A percentile compares a stretch with the other conserved stretches of the same genome.
Evolutionary conservation across 345 rosid genomes (phyloP).

Genomic region (Triadica sebifera): DNA sequence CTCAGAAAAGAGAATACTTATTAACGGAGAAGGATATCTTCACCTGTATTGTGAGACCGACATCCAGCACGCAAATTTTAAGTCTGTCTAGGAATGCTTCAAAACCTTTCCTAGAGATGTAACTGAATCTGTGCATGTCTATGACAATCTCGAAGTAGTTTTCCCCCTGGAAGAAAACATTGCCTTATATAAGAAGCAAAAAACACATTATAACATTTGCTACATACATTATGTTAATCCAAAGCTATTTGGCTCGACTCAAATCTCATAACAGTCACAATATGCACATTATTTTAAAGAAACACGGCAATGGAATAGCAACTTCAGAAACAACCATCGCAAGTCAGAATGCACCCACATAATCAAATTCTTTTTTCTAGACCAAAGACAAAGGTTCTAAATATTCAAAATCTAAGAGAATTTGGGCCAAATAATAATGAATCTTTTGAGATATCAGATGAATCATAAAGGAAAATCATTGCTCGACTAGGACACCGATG

Average conservation of each 20-base stretch:
- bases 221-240: background rate
- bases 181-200: background rate
- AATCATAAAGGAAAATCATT: background rate
- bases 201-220: background rate
- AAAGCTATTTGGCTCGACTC: background rate
- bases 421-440: background rate
- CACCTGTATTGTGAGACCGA: slow-evolving; percentile 97
- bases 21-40: background rate
- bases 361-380: background rate
- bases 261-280: background rate
- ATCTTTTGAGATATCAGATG: background rate
- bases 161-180: slow-evolving; percentile 55
- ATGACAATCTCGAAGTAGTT: slow-evolving; percentile 89
- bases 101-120: slow-evolving; percentile 92
- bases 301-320: background rate
- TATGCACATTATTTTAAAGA: background rate
- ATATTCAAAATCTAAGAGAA: background rate
- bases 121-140: slow-evolving; percentile 98
- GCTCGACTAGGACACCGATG: background rate
- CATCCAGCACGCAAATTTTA: slow-evolving; percentile 74
- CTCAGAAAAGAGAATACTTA: background rate
- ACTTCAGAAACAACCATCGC: background rate
- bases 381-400: too few relatives aligned
- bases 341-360: background rate
- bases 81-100: slow-evolving; percentile 87